phyloP scores from a whole-genome alignment of 2,329 filamentous ascomycete species.

The Apiospora phragmitis region DNA sequence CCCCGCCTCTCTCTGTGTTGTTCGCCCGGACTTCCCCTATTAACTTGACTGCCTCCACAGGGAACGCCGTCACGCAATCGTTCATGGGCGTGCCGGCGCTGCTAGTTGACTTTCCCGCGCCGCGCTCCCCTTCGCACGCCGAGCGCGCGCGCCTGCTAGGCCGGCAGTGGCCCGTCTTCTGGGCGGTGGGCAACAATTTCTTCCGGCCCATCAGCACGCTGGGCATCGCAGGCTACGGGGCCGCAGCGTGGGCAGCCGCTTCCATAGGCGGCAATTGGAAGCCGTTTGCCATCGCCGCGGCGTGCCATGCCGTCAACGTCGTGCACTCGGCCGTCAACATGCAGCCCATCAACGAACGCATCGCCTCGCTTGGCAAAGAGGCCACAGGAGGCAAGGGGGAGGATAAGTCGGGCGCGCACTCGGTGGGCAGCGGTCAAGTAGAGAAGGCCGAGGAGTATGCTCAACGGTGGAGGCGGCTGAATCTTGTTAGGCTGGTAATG shows the following conservation, averaged over 20 bases:
- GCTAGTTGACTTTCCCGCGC: slow-evolving; percentile 44
- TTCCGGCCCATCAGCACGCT: slow-evolving; percentile 52
- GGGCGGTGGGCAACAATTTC: slow-evolving; percentile 49
- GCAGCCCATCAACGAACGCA: slow-evolving; percentile 49
- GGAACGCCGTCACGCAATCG: slow-evolving; percentile 53
- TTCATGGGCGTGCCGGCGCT: slow-evolving; percentile 52
- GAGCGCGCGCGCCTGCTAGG: slow-evolving; percentile 45
- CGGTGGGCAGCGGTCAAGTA: not conserved
- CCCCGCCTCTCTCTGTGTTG: not conserved
- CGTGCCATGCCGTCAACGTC: slow-evolving; percentile 45
- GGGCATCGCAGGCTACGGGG: slow-evolving; percentile 47
- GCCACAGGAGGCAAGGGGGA: slow-evolving; percentile 38
- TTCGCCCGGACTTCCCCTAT: not conserved
- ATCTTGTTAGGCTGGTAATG: slow-evolving; percentile 35
- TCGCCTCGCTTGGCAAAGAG: slow-evolving; percentile 23
- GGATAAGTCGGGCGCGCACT: slow-evolving; percentile 19
- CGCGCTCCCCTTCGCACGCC: slow-evolving; percentile 40
- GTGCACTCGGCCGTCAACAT: slow-evolving; percentile 52
- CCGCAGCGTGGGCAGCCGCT: slow-evolving; percentile 38
- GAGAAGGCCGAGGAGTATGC: slow-evolving; percentile 34
- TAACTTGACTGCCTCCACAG: slow-evolving; percentile 25
- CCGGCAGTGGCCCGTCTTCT: slow-evolving; percentile 51
- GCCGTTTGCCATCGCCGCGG: slow-evolving; percentile 39
- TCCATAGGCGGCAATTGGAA: not conserved
- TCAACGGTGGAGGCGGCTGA: slow-evolving; percentile 35